Evolutionary conservation across 2,329 filamentous ascomycete genomes (phyloP).

Genomic region (Aspergillus floridensis): DNA sequence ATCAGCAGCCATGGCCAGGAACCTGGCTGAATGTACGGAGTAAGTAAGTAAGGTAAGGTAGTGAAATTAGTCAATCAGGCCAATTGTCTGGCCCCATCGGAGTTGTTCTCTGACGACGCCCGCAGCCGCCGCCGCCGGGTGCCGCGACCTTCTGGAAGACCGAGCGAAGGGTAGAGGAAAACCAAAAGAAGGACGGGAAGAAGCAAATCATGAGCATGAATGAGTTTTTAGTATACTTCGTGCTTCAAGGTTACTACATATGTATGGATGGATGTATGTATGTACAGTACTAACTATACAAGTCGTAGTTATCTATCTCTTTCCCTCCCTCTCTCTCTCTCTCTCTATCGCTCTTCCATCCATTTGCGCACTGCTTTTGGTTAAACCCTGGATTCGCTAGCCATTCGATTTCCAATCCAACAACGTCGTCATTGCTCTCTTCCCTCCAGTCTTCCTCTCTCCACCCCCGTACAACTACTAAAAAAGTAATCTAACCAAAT

Average conservation of each 20-base stretch:
- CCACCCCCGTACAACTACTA: not conserved
- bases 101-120: slow-evolving; percentile 6
- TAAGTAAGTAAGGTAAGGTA: too few species aligned
- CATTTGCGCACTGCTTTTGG: not conserved
- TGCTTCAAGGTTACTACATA: too few species aligned
- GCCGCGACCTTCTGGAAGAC: slow-evolving; percentile 25
- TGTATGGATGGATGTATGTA: too few species aligned
- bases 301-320: not conserved
- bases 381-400: not conserved
- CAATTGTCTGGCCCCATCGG: not conserved
- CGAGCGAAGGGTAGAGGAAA: slow-evolving; percentile 11
- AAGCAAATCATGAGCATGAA: too few species aligned
- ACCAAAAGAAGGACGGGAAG: slow-evolving; percentile 3
- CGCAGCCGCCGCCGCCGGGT: slow-evolving; percentile 13
- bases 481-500: not conserved
- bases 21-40: too few species aligned
- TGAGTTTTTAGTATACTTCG: too few species aligned
- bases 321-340: slow-evolving; percentile 1
- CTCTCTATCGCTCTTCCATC: slow-evolving; percentile 3
- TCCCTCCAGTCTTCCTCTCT: not conserved
- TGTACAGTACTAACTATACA: not conserved
- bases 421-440: not conserved
- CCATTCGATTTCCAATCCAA: not conserved
- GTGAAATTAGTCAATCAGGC: too few species aligned
- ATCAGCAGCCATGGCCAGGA: too few species aligned